Base-by-base conservation (phyloP, 73 alveolate genomes). In the Durusdinium trenchii region DNA sequence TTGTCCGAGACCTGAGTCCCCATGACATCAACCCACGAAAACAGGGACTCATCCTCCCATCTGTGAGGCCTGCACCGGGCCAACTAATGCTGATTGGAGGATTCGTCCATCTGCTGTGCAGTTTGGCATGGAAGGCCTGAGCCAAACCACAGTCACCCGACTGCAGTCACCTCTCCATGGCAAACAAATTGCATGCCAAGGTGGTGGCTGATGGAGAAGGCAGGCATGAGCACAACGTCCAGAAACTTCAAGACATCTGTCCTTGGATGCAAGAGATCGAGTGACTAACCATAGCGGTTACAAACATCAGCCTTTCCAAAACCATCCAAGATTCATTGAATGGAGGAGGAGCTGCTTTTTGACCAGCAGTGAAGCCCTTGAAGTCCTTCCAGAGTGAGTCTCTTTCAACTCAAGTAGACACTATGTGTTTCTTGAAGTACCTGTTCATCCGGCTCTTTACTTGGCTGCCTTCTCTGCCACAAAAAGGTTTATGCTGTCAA, bases 201-300 rank as follows among this genome's bases (percentile, higher is more conserved):
- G 46, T 10, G 26, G 46, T 61, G 83, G 71, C 96, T 87, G 96
- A 28, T 87, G 51, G 69, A 46, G 16, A 48, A 46, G 18, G 85
- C 96, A 87, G 30, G 96, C 96, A 35, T 87, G 96, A 67, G 96
- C 96, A n/a, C 96, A 87, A 47, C 96, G 96, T 50, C 96, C 96
- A 5, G 96, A 87, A 23, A 87, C 96, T 52, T 87, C 96, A 64
- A 87, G 38, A 43, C 96, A 87, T 67, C 96, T 67, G 50, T 87
- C 96, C 96, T 87, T 28, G 85, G 96, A n/a, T n/a, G 32, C 46
- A 3, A 10, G 38, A 26, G 64, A 82, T 36, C 50, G 6, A 6
- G 83, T 42, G 26, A 5, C 51, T 20, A 73, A 51, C 9, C 7
- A 20, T n/a, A 5, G 28, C 54, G 1, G 84, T 32, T 51, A 73